Percentiles rank a stretch among this genome's conserved stretches.
phyloP scores from a whole-genome alignment of 306 rosid genomes.

The Adenanthera pavonina region DNA sequence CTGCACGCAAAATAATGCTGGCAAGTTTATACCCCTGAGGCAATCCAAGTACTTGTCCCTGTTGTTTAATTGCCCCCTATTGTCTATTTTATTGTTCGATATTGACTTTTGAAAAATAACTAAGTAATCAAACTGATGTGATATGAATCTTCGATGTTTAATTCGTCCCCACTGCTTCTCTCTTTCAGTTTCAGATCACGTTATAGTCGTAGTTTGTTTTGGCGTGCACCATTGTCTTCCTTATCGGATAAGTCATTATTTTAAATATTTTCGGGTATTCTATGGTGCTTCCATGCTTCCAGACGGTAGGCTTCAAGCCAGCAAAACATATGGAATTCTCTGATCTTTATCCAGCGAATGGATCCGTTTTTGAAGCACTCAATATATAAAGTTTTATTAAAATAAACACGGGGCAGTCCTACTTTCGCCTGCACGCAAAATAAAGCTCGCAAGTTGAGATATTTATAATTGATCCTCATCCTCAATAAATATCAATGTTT shows the following conservation, averaged over 20 bases:
- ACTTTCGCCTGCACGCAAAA: too few species aligned
- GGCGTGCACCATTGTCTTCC: constrained; percentile 5
- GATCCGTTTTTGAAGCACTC: constrained; percentile 96
- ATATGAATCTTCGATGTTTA: background rate
- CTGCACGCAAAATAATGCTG: too few species aligned
- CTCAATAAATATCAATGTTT: too few species aligned
- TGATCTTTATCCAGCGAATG: constrained; percentile 93
- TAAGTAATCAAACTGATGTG: constrained; percentile 6
- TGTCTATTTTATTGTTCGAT: constrained; percentile 32
- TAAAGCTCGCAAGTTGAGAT: too few species aligned
- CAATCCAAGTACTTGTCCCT: constrained; percentile 49
- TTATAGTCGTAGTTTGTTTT: constrained; percentile 16
- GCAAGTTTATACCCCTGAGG: too few species aligned
- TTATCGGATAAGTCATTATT: background rate
- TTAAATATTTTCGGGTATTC: constrained; percentile 8
- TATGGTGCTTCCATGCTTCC: constrained; percentile 6
- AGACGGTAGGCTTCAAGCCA: constrained; percentile 81
- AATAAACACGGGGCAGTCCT: too few species aligned
- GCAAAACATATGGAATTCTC: constrained; percentile 97
- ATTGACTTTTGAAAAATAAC: constrained; percentile 6
- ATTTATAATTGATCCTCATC: too few species aligned
- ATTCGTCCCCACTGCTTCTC: background rate
- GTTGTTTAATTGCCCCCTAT: constrained; percentile 32
- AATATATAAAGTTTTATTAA: constrained; percentile 10
- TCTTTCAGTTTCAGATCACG: background rate